Base-by-base conservation (phyloP, 352 stramenopile species). In the Phytopythium kandeliae region DNA sequence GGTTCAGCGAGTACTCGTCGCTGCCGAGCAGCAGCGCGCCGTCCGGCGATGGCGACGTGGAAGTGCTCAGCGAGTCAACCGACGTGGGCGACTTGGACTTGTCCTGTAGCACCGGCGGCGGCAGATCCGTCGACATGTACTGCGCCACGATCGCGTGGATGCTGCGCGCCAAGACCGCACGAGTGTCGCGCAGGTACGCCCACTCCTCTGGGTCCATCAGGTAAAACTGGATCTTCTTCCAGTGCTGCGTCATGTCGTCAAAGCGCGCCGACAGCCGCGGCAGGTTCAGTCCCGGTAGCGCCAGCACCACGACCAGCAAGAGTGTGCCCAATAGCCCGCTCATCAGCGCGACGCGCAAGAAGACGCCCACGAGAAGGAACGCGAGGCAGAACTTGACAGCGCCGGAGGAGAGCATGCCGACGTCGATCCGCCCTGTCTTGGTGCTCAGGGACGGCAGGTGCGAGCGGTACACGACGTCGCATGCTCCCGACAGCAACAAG, bases 171-270 rank as follows among this genome's bases (percentile, higher is more conserved):
- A 89, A 57, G 28, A 81, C 62, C 0, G 67, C 71, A 10, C 78
- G 74, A 12, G 70, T 78, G 21, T 76, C 62, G 50, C 79, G 83
- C 26, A 89, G 57, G 48, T 79, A 64, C 2, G 58, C 63, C 51
- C 73, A 69, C 38, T 85, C 73, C 0, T 67, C 57, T 3, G 63
- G 38, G 62, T 86, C 78, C 74, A 89, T 86, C 5, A 89, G 51
- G 52, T 89, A 85, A 35, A 89, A 86, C 61, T 89, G 78, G 21
- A 77, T 59, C 54, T 86, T 86, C 54, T 84, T 79, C 74, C 76
- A 79, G 45, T 85, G 69, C 48, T 77, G 63, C 16, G 65, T 70
- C 48, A 86, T 50, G 21, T 75, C 64, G n/a, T 74, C 63, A 21
- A 71, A 65, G 22, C 69, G 63, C 15, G 65, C 49, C 33, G 65